These are phyloP conservation scores for Benincasa hispida DNA, from an alignment of 306 rosid genomes.

Conservation along the genomic window DNA sequence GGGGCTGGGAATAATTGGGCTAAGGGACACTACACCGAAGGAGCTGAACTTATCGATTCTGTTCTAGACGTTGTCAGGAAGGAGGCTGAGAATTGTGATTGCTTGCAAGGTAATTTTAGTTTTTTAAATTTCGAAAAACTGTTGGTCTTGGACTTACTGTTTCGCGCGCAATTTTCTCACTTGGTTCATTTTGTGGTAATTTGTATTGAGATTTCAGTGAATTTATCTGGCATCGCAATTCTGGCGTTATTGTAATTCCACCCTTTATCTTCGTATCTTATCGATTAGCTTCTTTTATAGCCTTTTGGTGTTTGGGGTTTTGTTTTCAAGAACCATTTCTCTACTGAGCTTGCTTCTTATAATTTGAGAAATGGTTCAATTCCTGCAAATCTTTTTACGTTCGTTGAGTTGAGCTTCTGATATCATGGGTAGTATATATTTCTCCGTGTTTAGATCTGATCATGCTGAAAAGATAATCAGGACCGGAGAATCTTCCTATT, in stretches of 20 bases:
- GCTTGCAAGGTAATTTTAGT: constrained; percentile 28
- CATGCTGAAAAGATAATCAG: not conserved
- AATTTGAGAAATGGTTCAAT: not conserved
- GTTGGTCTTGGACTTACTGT: not conserved
- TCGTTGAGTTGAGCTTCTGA: not conserved
- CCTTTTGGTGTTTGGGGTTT: not conserved
- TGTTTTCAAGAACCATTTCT: not conserved
- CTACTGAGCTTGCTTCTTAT: not conserved
- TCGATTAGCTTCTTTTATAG: not conserved
- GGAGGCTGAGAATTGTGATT: constrained; percentile 44
- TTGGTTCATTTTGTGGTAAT: not conserved
- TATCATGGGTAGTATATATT: not conserved
- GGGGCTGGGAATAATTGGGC: constrained; percentile 52
- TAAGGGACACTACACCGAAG: constrained; percentile 38
- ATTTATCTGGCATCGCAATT: not conserved
- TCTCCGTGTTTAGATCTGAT: not conserved
- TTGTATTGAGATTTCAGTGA: not conserved
- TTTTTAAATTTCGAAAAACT: not conserved
- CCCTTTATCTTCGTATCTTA: not conserved
- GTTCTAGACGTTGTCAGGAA: constrained; percentile 41
- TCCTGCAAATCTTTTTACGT: not conserved
- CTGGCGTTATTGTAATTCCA: not conserved
- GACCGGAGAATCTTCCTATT: not conserved
- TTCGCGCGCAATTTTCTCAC: not conserved
- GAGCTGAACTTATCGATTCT: constrained; percentile 42